Evolutionary conservation across 1,284 basidiomycete species (phyloP).

Genomic region (Leccinum angustisporum): DNA sequence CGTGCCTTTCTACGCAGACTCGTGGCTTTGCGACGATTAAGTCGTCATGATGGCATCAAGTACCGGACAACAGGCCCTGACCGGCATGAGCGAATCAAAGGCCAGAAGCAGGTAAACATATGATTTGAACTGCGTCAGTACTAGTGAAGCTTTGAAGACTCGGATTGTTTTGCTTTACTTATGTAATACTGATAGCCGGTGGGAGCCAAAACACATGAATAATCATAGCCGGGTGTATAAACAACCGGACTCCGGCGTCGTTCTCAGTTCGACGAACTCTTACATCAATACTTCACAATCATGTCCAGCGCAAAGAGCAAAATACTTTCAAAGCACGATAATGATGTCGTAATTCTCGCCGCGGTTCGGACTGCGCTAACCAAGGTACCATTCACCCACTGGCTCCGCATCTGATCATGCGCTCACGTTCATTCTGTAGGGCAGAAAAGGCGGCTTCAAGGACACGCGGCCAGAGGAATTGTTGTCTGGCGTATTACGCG

Average conservation of each 20-base stretch:
- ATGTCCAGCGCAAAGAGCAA: slow-evolving; percentile 41
- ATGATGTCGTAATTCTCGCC: slow-evolving; percentile 90
- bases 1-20: not conserved
- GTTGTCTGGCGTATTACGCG: slow-evolving; percentile 80
- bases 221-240: slow-evolving; percentile 21
- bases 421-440: slow-evolving; percentile 41
- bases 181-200: slow-evolving; percentile 4
- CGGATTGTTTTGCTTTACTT: not conserved
- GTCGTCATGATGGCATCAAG: not conserved
- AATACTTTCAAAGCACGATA: slow-evolving; percentile 57
- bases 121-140: not conserved
- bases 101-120: slow-evolving; percentile 3
- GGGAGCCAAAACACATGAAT: slow-evolving; percentile 30
- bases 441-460: slow-evolving; percentile 92
- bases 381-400: slow-evolving; percentile 51
- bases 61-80: not conserved
- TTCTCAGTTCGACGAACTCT: not conserved
- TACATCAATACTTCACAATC: not conserved
- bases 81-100: slow-evolving; percentile 4
- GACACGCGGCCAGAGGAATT: slow-evolving; percentile 91
- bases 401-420: not conserved
- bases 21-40: too few relatives aligned
- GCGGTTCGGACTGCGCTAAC: slow-evolving; percentile 90
- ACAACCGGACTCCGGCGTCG: not conserved
- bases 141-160: not conserved